Conservation (phyloP, 768 basidiomycete genomes). For the Tylopilus sp. region DNA sequence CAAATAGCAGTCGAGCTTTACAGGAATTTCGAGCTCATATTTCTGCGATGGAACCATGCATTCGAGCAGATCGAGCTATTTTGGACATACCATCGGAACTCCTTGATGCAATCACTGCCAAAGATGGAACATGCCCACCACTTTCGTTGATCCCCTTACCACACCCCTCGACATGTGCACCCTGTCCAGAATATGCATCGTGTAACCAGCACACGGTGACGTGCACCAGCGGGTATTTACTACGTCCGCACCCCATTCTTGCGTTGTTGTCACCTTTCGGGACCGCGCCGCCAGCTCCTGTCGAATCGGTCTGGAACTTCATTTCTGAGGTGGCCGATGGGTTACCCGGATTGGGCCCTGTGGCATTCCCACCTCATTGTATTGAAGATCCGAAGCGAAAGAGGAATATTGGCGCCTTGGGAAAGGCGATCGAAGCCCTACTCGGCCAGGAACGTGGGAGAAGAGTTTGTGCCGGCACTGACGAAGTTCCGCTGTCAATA, state of each 20-base stretch:
- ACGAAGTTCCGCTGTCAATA: slow-evolving; percentile 18
- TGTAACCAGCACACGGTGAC: slow-evolving; percentile 55
- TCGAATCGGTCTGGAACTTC: slow-evolving; percentile 44
- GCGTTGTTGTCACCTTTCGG: slow-evolving; percentile 40
- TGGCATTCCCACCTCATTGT: slow-evolving; percentile 74
- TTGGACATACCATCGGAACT: slow-evolving; percentile 35
- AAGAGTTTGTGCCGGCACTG: slow-evolving; percentile 59
- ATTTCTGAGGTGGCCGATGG: slow-evolving; percentile 56
- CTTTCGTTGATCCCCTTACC: slow-evolving; percentile 53
- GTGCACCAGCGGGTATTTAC: slow-evolving; percentile 67
- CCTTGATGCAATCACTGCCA: slow-evolving; percentile 23
- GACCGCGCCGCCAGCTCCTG: slow-evolving; percentile 36
- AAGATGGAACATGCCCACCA: slow-evolving; percentile 48
- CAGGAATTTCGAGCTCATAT: slow-evolving; percentile 45
- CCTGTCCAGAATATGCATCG: slow-evolving; percentile 66
- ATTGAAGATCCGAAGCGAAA: slow-evolving; percentile 75
- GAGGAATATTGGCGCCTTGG: slow-evolving; percentile 68
- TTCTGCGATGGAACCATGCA: slow-evolving; percentile 52
- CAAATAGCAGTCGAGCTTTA: slow-evolving; percentile 54
- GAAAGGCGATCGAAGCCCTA: slow-evolving; percentile 64
- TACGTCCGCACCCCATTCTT: slow-evolving; percentile 60
- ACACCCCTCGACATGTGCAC: slow-evolving; percentile 62
- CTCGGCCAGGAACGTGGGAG: slow-evolving; percentile 63
- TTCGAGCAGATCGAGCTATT: slow-evolving; percentile 50
- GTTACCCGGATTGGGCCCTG: slow-evolving; percentile 70